These are phyloP conservation scores for Boletus edulis DNA, from an alignment of 768 basidiomycete genomes.

Conservation along the genomic window DNA sequence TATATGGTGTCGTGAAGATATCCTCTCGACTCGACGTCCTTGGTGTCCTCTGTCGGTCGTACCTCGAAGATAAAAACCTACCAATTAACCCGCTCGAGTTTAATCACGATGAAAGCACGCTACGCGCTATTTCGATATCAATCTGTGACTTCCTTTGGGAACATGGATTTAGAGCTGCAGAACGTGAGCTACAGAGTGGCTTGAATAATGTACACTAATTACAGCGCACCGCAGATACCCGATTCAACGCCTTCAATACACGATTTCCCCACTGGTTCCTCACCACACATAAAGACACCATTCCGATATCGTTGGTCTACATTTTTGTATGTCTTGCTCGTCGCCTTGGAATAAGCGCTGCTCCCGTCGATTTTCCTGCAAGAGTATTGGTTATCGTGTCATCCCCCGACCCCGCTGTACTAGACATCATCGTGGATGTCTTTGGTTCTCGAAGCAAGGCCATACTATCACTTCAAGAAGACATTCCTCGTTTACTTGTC, in stretches of 20 bases:
- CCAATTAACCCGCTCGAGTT: constrained; percentile 30
- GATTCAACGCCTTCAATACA: constrained; percentile 45
- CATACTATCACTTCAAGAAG: constrained; percentile 35
- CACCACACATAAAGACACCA: constrained; percentile 43
- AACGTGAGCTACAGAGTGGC: constrained; percentile 32
- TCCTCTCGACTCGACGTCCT: constrained; percentile 39
- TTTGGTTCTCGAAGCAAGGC: constrained; percentile 37
- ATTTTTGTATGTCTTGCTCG: constrained; percentile 54
- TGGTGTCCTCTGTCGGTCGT: constrained; percentile 37
- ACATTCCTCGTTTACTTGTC: constrained; percentile 33
- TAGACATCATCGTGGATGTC: constrained; percentile 48
- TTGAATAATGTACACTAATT: neutral
- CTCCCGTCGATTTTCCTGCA: constrained; percentile 55
- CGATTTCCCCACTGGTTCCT: constrained; percentile 63
- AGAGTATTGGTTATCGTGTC: constrained; percentile 53
- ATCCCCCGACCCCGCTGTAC: constrained; percentile 32
- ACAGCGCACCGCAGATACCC: constrained; percentile 25
- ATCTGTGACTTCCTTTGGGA: constrained; percentile 52
- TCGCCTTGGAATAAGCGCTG: constrained; percentile 49
- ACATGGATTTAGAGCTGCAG: constrained; percentile 45
- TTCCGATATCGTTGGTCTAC: constrained; percentile 61
- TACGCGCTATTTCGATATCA: constrained; percentile 33
- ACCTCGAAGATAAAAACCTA: constrained; percentile 31
- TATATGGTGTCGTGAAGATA: constrained; percentile 32
- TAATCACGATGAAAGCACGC: constrained; percentile 30